These are phyloP conservation scores for Fistulifera pelliculosa DNA, from an alignment of 108 stramenopile genomes.

Conservation along the genomic window DNA sequence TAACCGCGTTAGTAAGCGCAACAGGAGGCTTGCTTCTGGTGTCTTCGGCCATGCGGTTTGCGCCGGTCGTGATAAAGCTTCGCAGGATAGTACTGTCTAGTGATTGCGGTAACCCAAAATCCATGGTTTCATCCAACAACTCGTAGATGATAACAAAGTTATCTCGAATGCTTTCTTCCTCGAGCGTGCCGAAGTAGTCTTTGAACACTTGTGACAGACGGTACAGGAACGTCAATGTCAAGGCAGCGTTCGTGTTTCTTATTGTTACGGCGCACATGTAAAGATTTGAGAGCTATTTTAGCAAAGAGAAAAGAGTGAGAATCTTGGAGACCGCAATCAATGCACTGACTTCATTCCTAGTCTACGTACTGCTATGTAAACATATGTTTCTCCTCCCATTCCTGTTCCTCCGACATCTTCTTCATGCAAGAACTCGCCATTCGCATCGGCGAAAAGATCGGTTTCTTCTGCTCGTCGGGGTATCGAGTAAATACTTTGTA, in stretches of 20 bases:
- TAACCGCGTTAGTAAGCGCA: constrained; percentile 96
- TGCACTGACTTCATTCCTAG: not conserved
- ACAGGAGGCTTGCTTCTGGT: constrained; percentile 84
- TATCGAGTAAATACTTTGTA: constrained; percentile 63
- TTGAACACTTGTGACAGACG: constrained; percentile 87
- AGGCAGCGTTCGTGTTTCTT: constrained; percentile 93
- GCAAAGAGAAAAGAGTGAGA: not conserved
- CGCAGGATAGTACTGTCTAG: constrained; percentile 82
- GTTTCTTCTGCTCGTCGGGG: constrained; percentile 79
- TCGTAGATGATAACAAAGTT: constrained; percentile 99
- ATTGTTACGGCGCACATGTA: constrained; percentile 94
- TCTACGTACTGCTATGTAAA: constrained; percentile 72
- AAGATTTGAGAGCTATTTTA: constrained; percentile 88
- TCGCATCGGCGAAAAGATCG: constrained; percentile 68
- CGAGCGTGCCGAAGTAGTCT: constrained; percentile 96
- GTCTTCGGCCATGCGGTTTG: constrained; percentile 86
- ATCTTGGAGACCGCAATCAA: not conserved
- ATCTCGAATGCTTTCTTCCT: constrained; percentile 98
- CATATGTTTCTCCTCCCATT: constrained; percentile 67
- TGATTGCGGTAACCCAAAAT: constrained; percentile 96
- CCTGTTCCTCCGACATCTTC: constrained; percentile 55
- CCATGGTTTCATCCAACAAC: constrained; percentile 98
- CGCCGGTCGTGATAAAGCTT: constrained; percentile 91
- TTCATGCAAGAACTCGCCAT: constrained; percentile 43
- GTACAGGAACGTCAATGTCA: constrained; percentile 89